These are phyloP conservation scores for Torulaspora gathmanii DNA, from an alignment of 805 yeast genomes.

Conservation along the genomic window DNA sequence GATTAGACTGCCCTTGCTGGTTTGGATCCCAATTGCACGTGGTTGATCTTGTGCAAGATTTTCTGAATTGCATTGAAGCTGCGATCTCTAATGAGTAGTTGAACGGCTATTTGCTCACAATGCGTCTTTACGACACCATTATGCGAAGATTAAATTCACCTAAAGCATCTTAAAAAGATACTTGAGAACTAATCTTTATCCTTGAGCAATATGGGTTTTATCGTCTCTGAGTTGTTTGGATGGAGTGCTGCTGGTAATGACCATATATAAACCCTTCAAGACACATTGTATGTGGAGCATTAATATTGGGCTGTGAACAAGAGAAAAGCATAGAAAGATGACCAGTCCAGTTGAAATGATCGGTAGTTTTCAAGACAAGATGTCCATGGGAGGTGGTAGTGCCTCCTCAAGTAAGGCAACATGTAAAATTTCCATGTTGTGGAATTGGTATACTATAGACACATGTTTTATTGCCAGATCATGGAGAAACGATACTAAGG, in stretches of 20 bases:
- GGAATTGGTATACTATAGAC: conserved; percentile 71
- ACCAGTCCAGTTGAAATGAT: background rate
- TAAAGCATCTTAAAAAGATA: background rate
- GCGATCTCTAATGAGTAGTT: background rate
- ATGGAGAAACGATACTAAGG: conserved; percentile 57
- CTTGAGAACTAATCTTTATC: background rate
- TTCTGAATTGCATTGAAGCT: background rate
- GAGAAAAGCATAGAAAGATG: background rate
- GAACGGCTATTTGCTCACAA: conserved; percentile 7
- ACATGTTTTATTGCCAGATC: conserved; percentile 57
- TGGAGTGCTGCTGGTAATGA: background rate
- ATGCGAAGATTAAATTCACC: background rate
- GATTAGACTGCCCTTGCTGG: background rate
- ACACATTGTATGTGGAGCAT: no score
- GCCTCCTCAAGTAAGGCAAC: conserved; percentile 5
- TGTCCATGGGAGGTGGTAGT: conserved; percentile 15
- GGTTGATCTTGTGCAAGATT: background rate
- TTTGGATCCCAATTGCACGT: background rate
- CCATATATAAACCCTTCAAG: background rate
- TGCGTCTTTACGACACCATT: conserved; percentile 2
- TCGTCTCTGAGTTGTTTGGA: background rate
- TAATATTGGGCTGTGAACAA: no score
- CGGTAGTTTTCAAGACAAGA: conserved; percentile 1
- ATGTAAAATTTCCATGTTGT: conserved; percentile 45
- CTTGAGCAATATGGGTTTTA: conserved; percentile 1